Evolutionary conservation across 805 yeast species (phyloP), one percentile per base, ranked within the genome.

Genomic region (Kregervanrija pseudodelftensis): DNA sequence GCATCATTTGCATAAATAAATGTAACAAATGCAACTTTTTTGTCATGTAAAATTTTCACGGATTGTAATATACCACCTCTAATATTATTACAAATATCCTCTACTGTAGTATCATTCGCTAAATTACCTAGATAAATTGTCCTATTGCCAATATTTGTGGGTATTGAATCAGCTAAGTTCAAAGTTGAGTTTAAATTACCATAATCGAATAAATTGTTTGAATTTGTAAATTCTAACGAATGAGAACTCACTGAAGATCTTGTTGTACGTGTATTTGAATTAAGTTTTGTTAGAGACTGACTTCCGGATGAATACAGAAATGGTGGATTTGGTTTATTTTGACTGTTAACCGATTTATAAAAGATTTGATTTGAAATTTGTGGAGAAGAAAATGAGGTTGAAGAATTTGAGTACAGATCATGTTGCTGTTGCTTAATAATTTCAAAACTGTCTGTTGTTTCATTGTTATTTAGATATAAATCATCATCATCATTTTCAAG

Each of bases 31-130:
- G 90, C 83, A 41, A 79, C 73, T 41, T 69, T 73, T 54, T 73
- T 78, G 4, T 72, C 75, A 3, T 73, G 72, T 1, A 59, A 65
- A 44, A 66, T 63, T 47, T 73, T 79, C 39, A 85, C 70, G 9
- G 66, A 61, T 56, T 85, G 89, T 36, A 85, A 68, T 14, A 79
- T 64, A n/a, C 95, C 95, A 36, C 91, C 91, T 53, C 90, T 71
- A 30, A 84, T 80, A 38, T 76, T 78, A 57, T 85, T 85, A 53
- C 90, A 85, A 39, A 85, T 73, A 54, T 85, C 90, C 58, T 83
- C 91, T 2, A 76, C 73, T 5, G 80, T 74, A 1, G 88, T 77
- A 41, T 73, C 70, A 8, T 80, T 76, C 49, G 80, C 82, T 40
- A 85, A 66, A 51, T 80, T 80, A 5, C 86, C 85, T 37, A 85